A percentile compares a stretch with the other conserved stretches of the same genome.
These are phyloP conservation scores for Suillus paluster DNA, from an alignment of 768 basidiomycete species.

Conservation along the genomic window DNA sequence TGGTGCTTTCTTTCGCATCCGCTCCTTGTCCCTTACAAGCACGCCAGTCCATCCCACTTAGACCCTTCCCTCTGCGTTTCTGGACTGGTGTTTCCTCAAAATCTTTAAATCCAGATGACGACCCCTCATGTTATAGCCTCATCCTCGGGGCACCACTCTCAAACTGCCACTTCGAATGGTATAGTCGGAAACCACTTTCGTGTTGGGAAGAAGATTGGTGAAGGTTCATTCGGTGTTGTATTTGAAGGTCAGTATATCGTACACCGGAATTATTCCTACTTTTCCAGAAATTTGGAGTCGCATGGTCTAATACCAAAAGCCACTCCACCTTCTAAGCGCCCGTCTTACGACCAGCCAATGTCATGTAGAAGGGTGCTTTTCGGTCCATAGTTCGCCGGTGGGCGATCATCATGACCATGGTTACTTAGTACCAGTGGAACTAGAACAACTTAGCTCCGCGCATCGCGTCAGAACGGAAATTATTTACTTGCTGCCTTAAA, in stretches of 20 bases:
- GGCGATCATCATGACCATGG: constrained; percentile 4
- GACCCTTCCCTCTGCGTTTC: constrained; percentile 26
- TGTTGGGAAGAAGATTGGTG: constrained; percentile 98
- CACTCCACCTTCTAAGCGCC: constrained; percentile 16
- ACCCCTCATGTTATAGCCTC: constrained; percentile 86
- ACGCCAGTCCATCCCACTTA: constrained; percentile 24
- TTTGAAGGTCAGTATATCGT: constrained; percentile 74
- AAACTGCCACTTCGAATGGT: constrained; percentile 65
- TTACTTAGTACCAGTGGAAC: constrained; percentile 10
- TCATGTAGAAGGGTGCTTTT: constrained; percentile 9
- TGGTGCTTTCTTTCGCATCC: constrained; percentile 28
- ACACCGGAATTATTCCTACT: background rate
- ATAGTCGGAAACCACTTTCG: constrained; percentile 82
- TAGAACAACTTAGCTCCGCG: constrained; percentile 6
- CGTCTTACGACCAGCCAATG: constrained; percentile 13
- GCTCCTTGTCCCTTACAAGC: constrained; percentile 19
- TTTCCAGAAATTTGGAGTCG: constrained; percentile 11
- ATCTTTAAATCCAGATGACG: constrained; percentile 51
- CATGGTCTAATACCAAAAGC: constrained; percentile 12
- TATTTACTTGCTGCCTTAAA: background rate
- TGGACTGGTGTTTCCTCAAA: constrained; percentile 34
- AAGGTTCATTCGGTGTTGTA: constrained; percentile 98
- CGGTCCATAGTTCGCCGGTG: constrained; percentile 5
- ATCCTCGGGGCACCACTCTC: constrained; percentile 69
- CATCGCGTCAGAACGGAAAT: constrained; percentile 15